Conservation (phyloP, 2,329 filamentous ascomycete species). For the Claviceps capensis region DNA sequence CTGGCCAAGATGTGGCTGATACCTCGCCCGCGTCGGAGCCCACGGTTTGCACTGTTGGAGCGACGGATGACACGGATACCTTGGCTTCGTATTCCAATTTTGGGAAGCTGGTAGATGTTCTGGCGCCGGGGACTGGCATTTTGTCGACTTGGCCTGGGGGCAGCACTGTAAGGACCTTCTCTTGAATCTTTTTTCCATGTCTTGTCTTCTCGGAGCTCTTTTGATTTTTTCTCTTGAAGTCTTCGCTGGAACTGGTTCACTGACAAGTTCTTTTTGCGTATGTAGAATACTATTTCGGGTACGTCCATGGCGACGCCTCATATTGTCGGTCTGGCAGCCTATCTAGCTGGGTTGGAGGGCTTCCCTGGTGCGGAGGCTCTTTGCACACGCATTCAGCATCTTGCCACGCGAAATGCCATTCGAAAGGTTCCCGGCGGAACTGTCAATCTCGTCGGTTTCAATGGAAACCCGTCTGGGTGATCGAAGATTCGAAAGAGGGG, state of each 20-base stretch:
- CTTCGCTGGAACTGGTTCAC: no score
- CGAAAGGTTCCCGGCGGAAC: conserved; percentile 13
- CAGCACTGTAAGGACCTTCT: conserved; percentile 12
- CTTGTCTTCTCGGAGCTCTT: neutral
- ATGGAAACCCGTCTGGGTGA: conserved; percentile 7
- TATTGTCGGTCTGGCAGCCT: conserved; percentile 27
- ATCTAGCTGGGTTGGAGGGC: conserved; percentile 28
- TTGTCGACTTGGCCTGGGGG: conserved; percentile 32
- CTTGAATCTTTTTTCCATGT: neutral
- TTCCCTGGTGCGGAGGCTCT: conserved; percentile 12
- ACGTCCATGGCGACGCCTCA: conserved; percentile 32
- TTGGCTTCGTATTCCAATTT: conserved; percentile 38
- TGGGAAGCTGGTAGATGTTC: conserved; percentile 34
- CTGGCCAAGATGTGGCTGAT: conserved; percentile 26
- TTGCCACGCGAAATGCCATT: conserved; percentile 8
- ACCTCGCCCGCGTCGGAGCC: conserved; percentile 34
- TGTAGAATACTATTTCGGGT: conserved; percentile 25
- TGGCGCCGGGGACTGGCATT: conserved; percentile 34
- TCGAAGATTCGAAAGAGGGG: neutral
- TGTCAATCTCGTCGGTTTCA: conserved; percentile 13
- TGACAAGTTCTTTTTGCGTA: no score
- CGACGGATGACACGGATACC: conserved; percentile 25
- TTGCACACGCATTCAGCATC: conserved; percentile 1
- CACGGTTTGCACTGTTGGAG: conserved; percentile 39
- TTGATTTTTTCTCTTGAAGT: neutral